A percentile compares a stretch with the other conserved stretches of the same genome.
Evolutionary conservation across 108 stramenopile species (phyloP).

Genomic region (Schizochytrium sp.): DNA sequence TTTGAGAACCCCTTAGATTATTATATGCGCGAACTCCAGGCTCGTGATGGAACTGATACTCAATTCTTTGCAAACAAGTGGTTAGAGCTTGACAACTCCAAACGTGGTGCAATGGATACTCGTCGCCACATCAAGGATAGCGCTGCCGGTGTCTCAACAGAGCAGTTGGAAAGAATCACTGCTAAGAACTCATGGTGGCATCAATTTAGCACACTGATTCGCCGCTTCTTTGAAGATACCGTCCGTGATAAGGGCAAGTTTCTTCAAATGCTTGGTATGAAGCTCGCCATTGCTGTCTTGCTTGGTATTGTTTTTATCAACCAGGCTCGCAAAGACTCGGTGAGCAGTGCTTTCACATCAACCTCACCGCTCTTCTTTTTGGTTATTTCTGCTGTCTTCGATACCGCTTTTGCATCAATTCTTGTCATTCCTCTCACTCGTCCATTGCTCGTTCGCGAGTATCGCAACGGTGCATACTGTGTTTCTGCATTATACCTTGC

Average conservation of each 20-base stretch:
- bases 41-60: conserved; percentile 1
- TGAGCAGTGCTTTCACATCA: background rate
- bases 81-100: conserved; percentile 7
- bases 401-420: conserved; percentile 12
- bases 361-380: conserved; percentile 38
- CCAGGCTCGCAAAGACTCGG: conserved; percentile 42
- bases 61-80: background rate
- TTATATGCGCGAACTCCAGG: conserved; percentile 54
- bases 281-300: conserved; percentile 12
- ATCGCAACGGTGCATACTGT: conserved; percentile 32
- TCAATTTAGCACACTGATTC: conserved; percentile 2
- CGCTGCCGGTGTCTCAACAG: background rate
- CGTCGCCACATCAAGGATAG: background rate
- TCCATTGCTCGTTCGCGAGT: conserved; percentile 50
- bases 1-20: conserved; percentile 59
- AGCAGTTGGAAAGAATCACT: conserved; percentile 31
- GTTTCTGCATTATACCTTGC: conserved; percentile 7
- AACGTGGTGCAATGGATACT: conserved; percentile 3
- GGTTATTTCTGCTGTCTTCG: conserved; percentile 11
- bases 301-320: conserved; percentile 53
- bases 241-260: conserved; percentile 49
- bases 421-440: conserved; percentile 44
- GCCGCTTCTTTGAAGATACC: conserved; percentile 24
- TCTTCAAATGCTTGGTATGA: background rate
- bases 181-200: conserved; percentile 34